Evolutionary conservation across 2,329 filamentous ascomycete species (phyloP).

Genomic region (Pezicula neosporulosa): DNA sequence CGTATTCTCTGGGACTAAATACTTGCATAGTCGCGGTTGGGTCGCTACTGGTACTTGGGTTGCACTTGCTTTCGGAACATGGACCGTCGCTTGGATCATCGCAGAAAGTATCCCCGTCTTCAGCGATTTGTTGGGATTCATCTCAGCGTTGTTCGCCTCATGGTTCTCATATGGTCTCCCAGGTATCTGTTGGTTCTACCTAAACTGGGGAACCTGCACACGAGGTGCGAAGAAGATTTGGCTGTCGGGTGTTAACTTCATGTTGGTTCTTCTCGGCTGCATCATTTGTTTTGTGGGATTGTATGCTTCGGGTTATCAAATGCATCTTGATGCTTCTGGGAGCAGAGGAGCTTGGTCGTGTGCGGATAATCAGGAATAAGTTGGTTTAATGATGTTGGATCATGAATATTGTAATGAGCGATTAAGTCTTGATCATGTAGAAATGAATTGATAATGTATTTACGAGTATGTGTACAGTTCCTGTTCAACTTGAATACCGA

Average conservation of each 20-base stretch:
- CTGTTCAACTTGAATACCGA: no score
- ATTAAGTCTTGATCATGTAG: no score
- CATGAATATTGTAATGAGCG: no score
- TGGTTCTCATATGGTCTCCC: conserved; percentile 61
- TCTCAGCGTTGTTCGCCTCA: conserved; percentile 59
- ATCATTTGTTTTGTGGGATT: conserved; percentile 12
- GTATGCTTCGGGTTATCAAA: conserved; percentile 6
- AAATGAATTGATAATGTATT: no score
- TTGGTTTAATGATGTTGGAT: background rate
- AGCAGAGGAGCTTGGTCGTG: background rate
- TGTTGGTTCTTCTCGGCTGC: conserved; percentile 7
- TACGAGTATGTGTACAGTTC: no score
- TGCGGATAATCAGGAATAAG: background rate
- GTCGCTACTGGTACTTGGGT: conserved; percentile 55
- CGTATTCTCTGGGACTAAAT: conserved; percentile 56
- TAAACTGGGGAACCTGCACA: conserved; percentile 38
- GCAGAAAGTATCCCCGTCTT: conserved; percentile 68
- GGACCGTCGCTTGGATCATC: conserved; percentile 63
- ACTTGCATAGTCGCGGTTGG: conserved; percentile 46
- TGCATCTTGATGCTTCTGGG: background rate
- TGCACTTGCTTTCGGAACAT: conserved; percentile 49
- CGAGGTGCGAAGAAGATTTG: conserved; percentile 6
- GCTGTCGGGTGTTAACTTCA: conserved; percentile 6
- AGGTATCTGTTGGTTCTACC: conserved; percentile 44
- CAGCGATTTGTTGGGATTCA: conserved; percentile 59